Percentiles rank a stretch among this genome's conserved stretches.
Conservation (phyloP, 2,329 filamentous ascomycete species). For the Didymosphaeria variabile region DNA sequence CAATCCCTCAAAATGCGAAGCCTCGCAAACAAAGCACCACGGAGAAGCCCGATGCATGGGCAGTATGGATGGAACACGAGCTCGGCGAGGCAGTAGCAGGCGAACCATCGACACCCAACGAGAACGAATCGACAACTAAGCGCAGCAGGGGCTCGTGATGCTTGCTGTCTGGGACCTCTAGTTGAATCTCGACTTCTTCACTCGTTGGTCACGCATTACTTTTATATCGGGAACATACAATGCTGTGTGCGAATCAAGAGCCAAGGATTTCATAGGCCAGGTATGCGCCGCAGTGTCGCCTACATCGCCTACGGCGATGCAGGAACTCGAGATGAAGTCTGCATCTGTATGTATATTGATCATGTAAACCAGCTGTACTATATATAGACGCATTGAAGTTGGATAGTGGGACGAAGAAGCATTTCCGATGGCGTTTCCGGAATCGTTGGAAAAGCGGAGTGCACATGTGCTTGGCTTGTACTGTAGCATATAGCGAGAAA, state of each 20-base stretch:
- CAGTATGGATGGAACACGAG: constrained; percentile 40
- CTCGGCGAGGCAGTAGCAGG: constrained; percentile 28
- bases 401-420: neutral
- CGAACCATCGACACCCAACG: neutral
- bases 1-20: neutral
- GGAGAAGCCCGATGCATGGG: constrained; percentile 33
- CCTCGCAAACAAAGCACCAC: neutral
- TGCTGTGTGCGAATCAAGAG: too few species aligned
- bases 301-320: too few species aligned
- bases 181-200: neutral
- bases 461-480: neutral
- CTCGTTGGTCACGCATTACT: neutral
- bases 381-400: constrained; percentile 6
- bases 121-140: neutral
- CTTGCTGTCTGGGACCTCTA: neutral
- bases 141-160: neutral
- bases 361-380: constrained; percentile 8
- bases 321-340: neutral
- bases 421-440: neutral
- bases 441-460: neutral
- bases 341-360: neutral
- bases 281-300: too few species aligned
- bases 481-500: neutral
- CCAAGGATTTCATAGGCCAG: too few species aligned
- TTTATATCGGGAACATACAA: neutral